Conservation (phyloP, 2,329 filamentous ascomycete genomes). For the Didymella arachidicola region DNA sequence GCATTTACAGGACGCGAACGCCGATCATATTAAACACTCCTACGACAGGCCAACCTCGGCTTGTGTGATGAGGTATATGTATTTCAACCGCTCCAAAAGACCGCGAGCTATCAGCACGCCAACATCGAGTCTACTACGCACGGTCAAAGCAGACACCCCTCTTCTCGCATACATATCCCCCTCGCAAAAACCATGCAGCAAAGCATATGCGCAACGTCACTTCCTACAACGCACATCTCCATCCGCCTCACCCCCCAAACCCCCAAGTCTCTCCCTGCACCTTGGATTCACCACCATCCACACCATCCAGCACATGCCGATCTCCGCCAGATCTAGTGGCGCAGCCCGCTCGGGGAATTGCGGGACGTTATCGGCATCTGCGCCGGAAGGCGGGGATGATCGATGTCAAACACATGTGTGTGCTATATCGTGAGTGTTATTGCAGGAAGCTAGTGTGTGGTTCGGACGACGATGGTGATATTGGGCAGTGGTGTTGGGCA, state of each 20-base stretch:
- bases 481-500: neutral
- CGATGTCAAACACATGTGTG: neutral
- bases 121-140: no score
- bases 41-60: no score
- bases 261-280: neutral
- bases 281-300: neutral
- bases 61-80: no score
- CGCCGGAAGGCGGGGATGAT: conserved; percentile 14
- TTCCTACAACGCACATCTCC: neutral
- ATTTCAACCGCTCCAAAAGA: no score
- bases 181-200: no score
- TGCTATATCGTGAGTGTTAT: neutral
- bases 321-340: conserved; percentile 1
- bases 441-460: neutral
- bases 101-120: no score
- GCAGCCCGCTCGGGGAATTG: neutral
- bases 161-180: no score
- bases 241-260: neutral
- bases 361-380: conserved; percentile 10
- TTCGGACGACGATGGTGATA: neutral
- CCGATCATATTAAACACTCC: no score
- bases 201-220: neutral
- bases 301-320: neutral
- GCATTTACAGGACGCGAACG: no score
- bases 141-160: no score